phyloP scores from a whole-genome alignment of 1,284 basidiomycete genomes.

The Paramarasmius palmivorus region DNA sequence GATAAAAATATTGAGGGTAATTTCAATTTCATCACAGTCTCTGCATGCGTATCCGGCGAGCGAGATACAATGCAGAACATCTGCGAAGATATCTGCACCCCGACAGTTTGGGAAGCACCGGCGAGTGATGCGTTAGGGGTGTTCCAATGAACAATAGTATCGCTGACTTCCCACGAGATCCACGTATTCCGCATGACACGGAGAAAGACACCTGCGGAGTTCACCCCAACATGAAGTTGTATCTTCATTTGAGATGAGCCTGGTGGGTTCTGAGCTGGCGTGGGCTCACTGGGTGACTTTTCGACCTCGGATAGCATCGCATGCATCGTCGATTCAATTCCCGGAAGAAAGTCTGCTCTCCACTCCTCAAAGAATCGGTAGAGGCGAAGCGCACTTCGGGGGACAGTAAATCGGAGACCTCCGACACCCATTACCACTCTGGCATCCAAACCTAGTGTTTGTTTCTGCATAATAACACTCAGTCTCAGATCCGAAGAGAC shows the following conservation, averaged over 20 bases:
- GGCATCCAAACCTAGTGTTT: conserved; percentile 33
- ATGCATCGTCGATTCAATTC: conserved; percentile 64
- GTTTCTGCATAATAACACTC: conserved; percentile 48
- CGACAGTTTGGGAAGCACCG: conserved; percentile 49
- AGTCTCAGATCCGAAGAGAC: conserved; percentile 44
- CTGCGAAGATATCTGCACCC: conserved; percentile 65
- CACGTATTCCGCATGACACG: conserved; percentile 86
- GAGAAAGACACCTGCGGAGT: conserved; percentile 54
- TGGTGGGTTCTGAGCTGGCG: conserved; percentile 26
- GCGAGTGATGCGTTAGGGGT: conserved; percentile 35
- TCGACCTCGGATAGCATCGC: conserved; percentile 65
- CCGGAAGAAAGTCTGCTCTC: conserved; percentile 75
- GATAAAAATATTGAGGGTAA: conserved; percentile 66
- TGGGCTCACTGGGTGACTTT: conserved; percentile 32
- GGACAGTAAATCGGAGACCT: conserved; percentile 57
- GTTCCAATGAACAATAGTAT: conserved; percentile 48
- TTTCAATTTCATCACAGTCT: conserved; percentile 55
- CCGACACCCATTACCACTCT: conserved; percentile 46
- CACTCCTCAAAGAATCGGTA: conserved; percentile 80
- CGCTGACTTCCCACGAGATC: conserved; percentile 69
- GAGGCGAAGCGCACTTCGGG: conserved; percentile 75
- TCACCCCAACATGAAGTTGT: conserved; percentile 53
- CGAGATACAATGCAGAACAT: conserved; percentile 61
- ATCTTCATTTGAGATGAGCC: conserved; percentile 31
- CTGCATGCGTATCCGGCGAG: conserved; percentile 34